Evolutionary conservation across 2,329 filamentous ascomycete genomes (phyloP), one percentile per base, ranked within the genome.

Genomic region (Drechslerella stenobrocha): DNA sequence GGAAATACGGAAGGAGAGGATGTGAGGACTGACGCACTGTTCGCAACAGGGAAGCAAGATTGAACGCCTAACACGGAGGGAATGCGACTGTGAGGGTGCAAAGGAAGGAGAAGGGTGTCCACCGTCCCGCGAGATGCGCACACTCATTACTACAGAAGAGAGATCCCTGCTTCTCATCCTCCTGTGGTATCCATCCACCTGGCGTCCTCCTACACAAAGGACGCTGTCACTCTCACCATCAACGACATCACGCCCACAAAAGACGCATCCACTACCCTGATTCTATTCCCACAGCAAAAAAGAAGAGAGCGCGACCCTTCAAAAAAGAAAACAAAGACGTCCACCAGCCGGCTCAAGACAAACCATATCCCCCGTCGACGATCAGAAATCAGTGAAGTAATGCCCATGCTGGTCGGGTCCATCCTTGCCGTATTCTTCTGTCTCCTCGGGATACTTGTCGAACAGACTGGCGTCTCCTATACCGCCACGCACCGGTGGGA

Each of bases 391-490:
- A 57, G 80, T 80, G 79, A 92, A 92, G 71, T 90, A 77, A 75
- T 89, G 82, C 47, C 87, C 87, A 73, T 85, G 85, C 75, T 72
- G 72, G 66, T 73, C 72, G 26, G 70, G 70, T 28, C 72, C 72
- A 64, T 73, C 72, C 40, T 71, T 72, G 61, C 93, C 93, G 75
- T 98, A 98, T 75, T 87, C 85, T 77, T 98, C 93, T 44, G 89
- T 90, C 77, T 98, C 93, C 77, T 98, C 93, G 1, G 93, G 91
- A 77, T 98, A 98, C 77, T 91, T 89, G 78, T 98, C 93, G 75
- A 98, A 98, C 77, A 96, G 89, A 78, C 91, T 96, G 52, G 93
- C 90, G 79, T 98, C 93, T 64, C 93, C 93, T 26, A 90, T 87
- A 40, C 93, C 93, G 40, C 90, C 91, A 76, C 93, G 88, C 69